Conservation (phyloP, 2,329 filamentous ascomycete genomes). For the Venturia oleaginea region DNA sequence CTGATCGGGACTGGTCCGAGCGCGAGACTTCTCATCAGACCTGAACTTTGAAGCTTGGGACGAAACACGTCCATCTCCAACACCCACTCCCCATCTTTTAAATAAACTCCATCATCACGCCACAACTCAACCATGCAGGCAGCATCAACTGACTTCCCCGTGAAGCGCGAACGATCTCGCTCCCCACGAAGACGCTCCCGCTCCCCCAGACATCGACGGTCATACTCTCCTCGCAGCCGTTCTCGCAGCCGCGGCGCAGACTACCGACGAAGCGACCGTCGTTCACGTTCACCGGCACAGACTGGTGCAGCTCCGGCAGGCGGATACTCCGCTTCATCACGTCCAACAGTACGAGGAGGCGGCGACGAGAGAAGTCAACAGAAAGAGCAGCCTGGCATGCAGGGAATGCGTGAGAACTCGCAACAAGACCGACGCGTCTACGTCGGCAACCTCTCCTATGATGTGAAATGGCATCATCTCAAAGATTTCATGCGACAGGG, state of each 20-base stretch:
- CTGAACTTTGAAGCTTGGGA: not conserved
- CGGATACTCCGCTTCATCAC: conserved; percentile 54
- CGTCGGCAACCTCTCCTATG: conserved; percentile 96
- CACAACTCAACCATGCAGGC: not conserved
- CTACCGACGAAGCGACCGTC: conserved; percentile 36
- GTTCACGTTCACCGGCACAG: conserved; percentile 64
- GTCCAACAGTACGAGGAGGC: conserved; percentile 43
- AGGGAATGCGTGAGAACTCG: conserved; percentile 82
- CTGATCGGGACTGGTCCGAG: not conserved
- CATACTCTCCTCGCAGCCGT: conserved; percentile 55
- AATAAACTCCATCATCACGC: not conserved
- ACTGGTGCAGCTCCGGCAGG: conserved; percentile 58
- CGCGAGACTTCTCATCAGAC: not conserved
- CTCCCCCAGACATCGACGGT: conserved; percentile 47
- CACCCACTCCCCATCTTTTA: not conserved
- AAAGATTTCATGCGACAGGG: conserved; percentile 99
- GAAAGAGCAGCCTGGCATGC: conserved; percentile 91
- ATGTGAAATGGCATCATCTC: conserved; percentile 99
- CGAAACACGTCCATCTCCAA: not conserved
- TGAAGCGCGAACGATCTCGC: conserved; percentile 27
- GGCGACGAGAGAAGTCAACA: conserved; percentile 72
- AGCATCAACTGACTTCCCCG: conserved; percentile 6
- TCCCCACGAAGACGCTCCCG: conserved; percentile 50
- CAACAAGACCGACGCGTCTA: conserved; percentile 99
- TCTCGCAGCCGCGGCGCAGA: conserved; percentile 63